Evolutionary conservation across 2,329 filamentous ascomycete species (phyloP).

Genomic region (Fusarium sp.): DNA sequence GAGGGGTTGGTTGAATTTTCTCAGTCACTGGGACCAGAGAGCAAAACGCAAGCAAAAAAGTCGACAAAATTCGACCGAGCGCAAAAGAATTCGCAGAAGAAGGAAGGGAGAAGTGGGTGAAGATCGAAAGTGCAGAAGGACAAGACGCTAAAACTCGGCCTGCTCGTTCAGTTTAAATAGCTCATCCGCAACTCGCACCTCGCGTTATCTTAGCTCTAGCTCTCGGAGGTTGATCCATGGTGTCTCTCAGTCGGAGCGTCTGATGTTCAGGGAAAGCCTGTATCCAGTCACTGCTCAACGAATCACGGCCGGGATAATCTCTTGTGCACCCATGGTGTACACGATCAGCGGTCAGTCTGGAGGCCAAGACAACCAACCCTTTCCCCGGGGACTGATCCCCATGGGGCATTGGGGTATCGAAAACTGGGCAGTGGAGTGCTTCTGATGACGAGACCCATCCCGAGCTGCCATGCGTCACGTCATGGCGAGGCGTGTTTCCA

Average conservation of each 20-base stretch:
- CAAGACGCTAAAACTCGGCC: background rate
- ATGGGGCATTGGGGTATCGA: slow-evolving; percentile 26
- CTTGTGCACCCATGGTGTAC: background rate
- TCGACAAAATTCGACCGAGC: background rate
- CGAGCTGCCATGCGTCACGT: slow-evolving; percentile 14
- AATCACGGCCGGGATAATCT: background rate
- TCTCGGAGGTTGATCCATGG: slow-evolving; percentile 9
- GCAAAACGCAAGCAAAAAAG: background rate
- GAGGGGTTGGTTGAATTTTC: background rate
- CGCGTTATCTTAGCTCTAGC: background rate
- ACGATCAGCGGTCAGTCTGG: slow-evolving; percentile 1
- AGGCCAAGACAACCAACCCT: background rate
- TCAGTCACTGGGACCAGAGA: slow-evolving; percentile 7
- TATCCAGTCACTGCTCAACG: background rate
- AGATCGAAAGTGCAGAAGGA: background rate
- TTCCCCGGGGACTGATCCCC: slow-evolving; percentile 20
- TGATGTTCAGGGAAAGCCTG: background rate
- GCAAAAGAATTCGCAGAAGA: background rate
- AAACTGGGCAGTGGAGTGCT: slow-evolving; percentile 28
- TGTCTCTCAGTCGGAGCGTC: background rate
- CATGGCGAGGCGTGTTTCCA: slow-evolving; percentile 5
- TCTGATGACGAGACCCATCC: slow-evolving; percentile 1
- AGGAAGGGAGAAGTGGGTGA: background rate
- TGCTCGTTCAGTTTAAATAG: slow-evolving; percentile 14
- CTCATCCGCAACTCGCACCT: background rate